Conservation (phyloP, 257 asterid species). For the Solanum lycopersicoides region DNA sequence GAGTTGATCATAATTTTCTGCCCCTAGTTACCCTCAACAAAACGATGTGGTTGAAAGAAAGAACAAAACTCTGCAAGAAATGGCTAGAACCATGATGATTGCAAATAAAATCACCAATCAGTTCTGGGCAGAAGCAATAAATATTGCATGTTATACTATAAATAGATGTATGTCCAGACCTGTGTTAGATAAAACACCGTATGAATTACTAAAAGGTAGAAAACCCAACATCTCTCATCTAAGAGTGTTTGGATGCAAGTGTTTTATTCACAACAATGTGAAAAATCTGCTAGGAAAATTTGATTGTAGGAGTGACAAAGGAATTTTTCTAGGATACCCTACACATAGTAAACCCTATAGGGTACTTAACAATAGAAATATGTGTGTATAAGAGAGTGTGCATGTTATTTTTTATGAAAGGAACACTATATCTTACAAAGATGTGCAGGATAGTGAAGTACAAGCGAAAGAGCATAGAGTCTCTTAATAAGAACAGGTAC, state of each 20-base stretch:
- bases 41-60: neutral
- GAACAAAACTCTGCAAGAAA: neutral
- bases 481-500: too few species aligned
- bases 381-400: neutral
- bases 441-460: too few species aligned
- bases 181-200: neutral
- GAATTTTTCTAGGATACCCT: neutral
- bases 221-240: neutral
- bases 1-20: neutral
- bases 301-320: neutral
- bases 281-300: too few species aligned
- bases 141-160: neutral
- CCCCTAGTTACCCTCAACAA: neutral
- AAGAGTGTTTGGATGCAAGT: neutral
- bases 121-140: neutral
- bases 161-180: neutral
- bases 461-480: too few species aligned
- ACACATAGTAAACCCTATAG: neutral
- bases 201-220: neutral
- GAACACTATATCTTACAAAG: too few species aligned
- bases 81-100: neutral
- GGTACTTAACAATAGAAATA: neutral
- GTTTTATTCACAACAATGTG: neutral
- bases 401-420: neutral
- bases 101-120: neutral